phyloP scores from a whole-genome alignment of 768 basidiomycete species.

The Chalciporus chontae region DNA sequence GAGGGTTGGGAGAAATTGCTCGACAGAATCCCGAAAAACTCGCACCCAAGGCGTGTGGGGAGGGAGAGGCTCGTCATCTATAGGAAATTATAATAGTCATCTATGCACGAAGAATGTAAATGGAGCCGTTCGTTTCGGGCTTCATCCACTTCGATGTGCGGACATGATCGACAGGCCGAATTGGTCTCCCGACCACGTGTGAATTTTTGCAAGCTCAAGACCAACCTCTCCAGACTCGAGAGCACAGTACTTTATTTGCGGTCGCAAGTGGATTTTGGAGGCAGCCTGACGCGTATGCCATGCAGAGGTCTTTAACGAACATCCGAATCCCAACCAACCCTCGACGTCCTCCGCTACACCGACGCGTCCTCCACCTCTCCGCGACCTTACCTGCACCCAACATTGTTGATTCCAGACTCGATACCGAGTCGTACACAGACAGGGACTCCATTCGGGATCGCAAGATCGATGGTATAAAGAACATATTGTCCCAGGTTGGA shows the following conservation, averaged over 20 bases:
- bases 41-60: constrained; percentile 40
- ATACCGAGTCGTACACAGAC: constrained; percentile 5
- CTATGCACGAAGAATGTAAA: too few species aligned
- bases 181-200: constrained; percentile 8
- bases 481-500: constrained; percentile 29
- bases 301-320: constrained; percentile 23
- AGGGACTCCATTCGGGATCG: constrained; percentile 15
- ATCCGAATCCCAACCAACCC: constrained; percentile 12
- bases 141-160: neutral
- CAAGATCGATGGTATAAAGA: constrained; percentile 27
- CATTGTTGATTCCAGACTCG: constrained; percentile 1
- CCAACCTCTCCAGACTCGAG: neutral
- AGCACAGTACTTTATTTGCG: neutral
- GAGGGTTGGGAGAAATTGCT: constrained; percentile 51
- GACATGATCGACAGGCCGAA: neutral
- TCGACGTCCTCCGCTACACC: constrained; percentile 8
- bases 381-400: constrained; percentile 6
- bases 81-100: constrained; percentile 3
- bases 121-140: too few species aligned
- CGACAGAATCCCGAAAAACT: constrained; percentile 48
- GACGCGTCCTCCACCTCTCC: constrained; percentile 6
- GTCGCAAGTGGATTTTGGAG: neutral
- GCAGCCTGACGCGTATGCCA: constrained; percentile 15
- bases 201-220: constrained; percentile 8
- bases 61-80: constrained; percentile 49